A percentile compares a stretch with the other conserved stretches of the same genome.
Evolutionary conservation across 192 early-diverging fungal genomes (phyloP).

Genomic region (Coemansia sp.): DNA sequence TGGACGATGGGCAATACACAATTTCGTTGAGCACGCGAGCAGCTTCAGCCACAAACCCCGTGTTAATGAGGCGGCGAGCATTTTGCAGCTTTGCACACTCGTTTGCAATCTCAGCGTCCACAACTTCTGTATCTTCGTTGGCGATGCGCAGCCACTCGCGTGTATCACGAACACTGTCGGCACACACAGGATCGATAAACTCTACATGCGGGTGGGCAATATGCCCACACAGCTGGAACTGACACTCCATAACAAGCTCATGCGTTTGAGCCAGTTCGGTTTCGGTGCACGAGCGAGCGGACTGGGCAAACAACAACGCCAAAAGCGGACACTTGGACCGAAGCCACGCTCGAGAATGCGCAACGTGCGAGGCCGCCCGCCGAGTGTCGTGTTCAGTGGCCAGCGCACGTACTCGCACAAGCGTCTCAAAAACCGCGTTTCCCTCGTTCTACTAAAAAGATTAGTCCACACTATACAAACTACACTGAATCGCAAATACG

Average conservation of each 20-base stretch:
- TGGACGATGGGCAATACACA: background rate
- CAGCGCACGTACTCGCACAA: constrained; percentile 19
- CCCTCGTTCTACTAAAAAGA: background rate
- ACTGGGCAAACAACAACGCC: constrained; percentile 12
- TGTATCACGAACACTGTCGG: constrained; percentile 3
- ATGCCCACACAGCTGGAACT: constrained; percentile 7
- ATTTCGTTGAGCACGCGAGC: background rate
- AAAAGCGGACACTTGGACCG: constrained; percentile 13
- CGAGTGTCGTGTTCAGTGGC: constrained; percentile 22
- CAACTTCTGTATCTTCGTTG: background rate
- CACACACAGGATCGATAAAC: constrained; percentile 4
- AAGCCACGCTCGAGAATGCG: constrained; percentile 27
- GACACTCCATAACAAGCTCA: constrained; percentile 3
- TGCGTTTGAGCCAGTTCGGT: constrained; percentile 11
- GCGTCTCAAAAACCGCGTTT: constrained; percentile 10
- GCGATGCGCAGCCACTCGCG: constrained; percentile 11
- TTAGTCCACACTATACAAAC: background rate
- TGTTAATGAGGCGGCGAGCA: constrained; percentile 6
- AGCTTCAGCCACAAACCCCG: constrained; percentile 19
- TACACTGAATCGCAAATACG: no score
- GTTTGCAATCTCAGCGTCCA: background rate
- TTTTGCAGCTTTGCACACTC: constrained; percentile 1
- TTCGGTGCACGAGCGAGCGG: constrained; percentile 7
- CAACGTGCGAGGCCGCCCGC: constrained; percentile 12
- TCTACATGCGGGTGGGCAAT: no score